Evolutionary conservation across 495 filamentous ascomycete species (phyloP).

Genomic region (Bathelium albidoporum): DNA sequence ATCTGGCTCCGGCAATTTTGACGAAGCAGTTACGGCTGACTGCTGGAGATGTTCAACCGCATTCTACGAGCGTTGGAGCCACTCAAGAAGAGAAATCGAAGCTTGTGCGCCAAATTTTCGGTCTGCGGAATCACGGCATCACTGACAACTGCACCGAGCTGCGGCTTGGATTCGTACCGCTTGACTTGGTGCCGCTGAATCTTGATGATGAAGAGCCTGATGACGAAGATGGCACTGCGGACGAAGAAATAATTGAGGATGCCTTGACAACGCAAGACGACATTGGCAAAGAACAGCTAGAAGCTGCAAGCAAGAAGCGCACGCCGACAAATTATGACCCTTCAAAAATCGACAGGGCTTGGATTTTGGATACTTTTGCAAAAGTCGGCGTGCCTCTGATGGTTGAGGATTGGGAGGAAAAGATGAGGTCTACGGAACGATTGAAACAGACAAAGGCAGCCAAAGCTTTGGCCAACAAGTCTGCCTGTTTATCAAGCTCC

Average conservation of each 20-base stretch:
- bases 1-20: conserved; percentile 69
- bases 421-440: conserved; percentile 27
- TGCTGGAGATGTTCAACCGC: conserved; percentile 11
- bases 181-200: conserved; percentile 66
- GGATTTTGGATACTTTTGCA: conserved; percentile 65
- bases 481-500: not conserved
- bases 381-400: conserved; percentile 59
- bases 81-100: conserved; percentile 36
- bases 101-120: conserved; percentile 53
- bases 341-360: conserved; percentile 53
- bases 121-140: conserved; percentile 53
- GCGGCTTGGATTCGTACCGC: conserved; percentile 65
- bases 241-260: conserved; percentile 31
- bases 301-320: conserved; percentile 38
- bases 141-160: conserved; percentile 69
- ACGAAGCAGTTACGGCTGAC: conserved; percentile 48
- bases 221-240: conserved; percentile 30
- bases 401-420: conserved; percentile 69
- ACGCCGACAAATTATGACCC: conserved; percentile 59
- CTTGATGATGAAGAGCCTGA: conserved; percentile 42
- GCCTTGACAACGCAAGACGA: conserved; percentile 22
- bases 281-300: conserved; percentile 15
- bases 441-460: not conserved
- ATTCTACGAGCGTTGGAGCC: conserved; percentile 25
- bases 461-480: not conserved